These are phyloP conservation scores for Aspergillus transmontanensis DNA, from an alignment of 2,329 filamentous ascomycete species.

Conservation along the genomic window DNA sequence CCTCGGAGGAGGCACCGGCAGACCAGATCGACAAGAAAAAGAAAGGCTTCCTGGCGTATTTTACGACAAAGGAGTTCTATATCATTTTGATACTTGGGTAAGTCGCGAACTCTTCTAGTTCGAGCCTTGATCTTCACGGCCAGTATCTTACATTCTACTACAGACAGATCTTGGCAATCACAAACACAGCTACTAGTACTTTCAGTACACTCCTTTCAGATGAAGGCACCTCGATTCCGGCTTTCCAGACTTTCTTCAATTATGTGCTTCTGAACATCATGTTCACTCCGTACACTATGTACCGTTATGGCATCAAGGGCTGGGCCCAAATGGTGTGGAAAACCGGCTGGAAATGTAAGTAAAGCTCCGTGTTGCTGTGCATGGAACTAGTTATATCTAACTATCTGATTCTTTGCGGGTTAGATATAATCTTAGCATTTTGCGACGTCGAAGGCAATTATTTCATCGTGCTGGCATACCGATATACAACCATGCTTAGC, in stretches of 20 bases:
- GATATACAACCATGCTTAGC: conserved; percentile 86
- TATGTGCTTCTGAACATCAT: conserved; percentile 82
- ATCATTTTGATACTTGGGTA: conserved; percentile 74
- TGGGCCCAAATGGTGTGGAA: conserved; percentile 65
- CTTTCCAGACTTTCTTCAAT: conserved; percentile 95
- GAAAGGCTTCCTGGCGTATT: conserved; percentile 65
- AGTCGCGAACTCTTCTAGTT: conserved; percentile 23
- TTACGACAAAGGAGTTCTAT: conserved; percentile 86
- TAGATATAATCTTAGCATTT: conserved; percentile 82
- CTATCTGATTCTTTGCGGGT: not conserved
- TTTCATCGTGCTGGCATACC: conserved; percentile 93
- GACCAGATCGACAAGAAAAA: conserved; percentile 46
- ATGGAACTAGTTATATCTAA: not conserved
- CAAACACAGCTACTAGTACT: conserved; percentile 91
- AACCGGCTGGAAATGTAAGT: conserved; percentile 81
- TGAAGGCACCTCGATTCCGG: conserved; percentile 77
- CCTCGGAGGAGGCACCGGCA: conserved; percentile 29
- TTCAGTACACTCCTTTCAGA: conserved; percentile 74
- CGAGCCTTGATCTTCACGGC: not conserved
- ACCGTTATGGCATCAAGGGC: conserved; percentile 73
- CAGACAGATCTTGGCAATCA: conserved; percentile 79
- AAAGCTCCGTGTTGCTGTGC: not conserved
- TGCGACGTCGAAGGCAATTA: conserved; percentile 97
- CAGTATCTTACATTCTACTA: conserved; percentile 10
- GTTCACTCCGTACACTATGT: conserved; percentile 78